Evolutionary conservation across 179 eudicot genomes (phyloP).

Genomic region (Silene noctiflora): DNA sequence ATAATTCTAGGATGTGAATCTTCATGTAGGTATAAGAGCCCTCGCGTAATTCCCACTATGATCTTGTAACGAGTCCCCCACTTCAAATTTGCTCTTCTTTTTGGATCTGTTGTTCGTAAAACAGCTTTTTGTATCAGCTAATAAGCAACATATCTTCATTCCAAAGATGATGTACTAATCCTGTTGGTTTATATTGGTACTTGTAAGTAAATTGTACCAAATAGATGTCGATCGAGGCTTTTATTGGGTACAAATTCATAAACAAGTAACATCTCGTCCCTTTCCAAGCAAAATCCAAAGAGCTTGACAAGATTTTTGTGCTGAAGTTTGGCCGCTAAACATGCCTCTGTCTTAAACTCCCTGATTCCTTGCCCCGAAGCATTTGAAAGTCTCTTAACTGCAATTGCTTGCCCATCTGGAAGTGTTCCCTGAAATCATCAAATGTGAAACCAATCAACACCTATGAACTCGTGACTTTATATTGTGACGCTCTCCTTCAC

Average conservation of each 20-base stretch:
- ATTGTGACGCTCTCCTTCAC: not conserved
- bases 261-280: slow-evolving; percentile 27
- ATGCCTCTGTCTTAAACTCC: slow-evolving; percentile 33
- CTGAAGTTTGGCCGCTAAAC: slow-evolving; percentile 32
- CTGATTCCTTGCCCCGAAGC: slow-evolving; percentile 29
- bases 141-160: not conserved
- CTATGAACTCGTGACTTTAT: not conserved
- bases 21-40: slow-evolving; percentile 34
- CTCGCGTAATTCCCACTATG: slow-evolving; percentile 33
- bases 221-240: slow-evolving; percentile 30
- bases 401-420: slow-evolving; percentile 26
- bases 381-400: slow-evolving; percentile 33
- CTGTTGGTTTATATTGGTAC: not conserved
- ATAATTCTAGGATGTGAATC: slow-evolving; percentile 33
- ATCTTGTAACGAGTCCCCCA: slow-evolving; percentile 32
- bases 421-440: slow-evolving; percentile 8
- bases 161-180: not conserved
- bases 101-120: slow-evolving; percentile 17
- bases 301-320: slow-evolving; percentile 36
- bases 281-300: slow-evolving; percentile 31
- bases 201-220: slow-evolving; percentile 20
- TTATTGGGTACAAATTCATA: slow-evolving; percentile 29
- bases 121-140: not conserved
- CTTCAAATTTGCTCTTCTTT: slow-evolving; percentile 17
- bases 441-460: not conserved